Evolutionary conservation across 352 stramenopile species (phyloP).

Genomic region (Pseudoperonospora humuli): DNA sequence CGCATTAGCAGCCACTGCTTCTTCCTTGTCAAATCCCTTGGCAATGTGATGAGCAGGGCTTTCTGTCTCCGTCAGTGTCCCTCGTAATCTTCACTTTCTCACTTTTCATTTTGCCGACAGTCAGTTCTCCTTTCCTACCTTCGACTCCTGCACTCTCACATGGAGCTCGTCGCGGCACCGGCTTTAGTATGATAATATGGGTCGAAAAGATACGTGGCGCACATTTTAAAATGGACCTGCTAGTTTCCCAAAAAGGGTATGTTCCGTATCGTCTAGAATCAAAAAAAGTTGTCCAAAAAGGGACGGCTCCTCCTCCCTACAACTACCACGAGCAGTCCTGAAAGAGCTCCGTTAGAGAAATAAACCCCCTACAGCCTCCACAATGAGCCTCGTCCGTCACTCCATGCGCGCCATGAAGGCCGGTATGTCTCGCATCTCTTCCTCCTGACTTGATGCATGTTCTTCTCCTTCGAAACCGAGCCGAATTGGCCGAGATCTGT

Average conservation of each 20-base stretch:
- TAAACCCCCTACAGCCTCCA: slow-evolving; percentile 12
- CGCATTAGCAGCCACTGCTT: slow-evolving; percentile 5
- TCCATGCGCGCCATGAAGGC: slow-evolving; percentile 74
- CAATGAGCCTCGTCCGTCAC: slow-evolving; percentile 78
- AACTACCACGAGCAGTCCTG: slow-evolving; percentile 24
- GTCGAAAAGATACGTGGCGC: too few species aligned
- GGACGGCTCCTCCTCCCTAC: slow-evolving; percentile 16
- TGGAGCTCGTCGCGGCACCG: too few species aligned
- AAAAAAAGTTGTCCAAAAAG: slow-evolving; percentile 6
- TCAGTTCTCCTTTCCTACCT: too few species aligned
- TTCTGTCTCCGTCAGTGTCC: background rate
- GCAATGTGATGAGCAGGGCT: slow-evolving; percentile 4
- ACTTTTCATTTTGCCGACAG: slow-evolving; percentile 21
- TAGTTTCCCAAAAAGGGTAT: too few species aligned
- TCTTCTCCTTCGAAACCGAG: background rate
- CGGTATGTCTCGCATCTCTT: slow-evolving; percentile 34
- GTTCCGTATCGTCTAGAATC: too few species aligned
- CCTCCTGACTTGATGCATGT: background rate
- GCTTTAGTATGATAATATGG: too few species aligned
- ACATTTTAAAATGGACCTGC: background rate
- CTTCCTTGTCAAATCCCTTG: slow-evolving; percentile 14
- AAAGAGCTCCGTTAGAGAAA: slow-evolving; percentile 28
- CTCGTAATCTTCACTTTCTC: background rate
- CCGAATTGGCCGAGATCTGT: background rate
- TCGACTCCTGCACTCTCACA: too few species aligned